Base-by-base conservation (phyloP, 306 rosid genomes). In the Alnus rubra region DNA sequence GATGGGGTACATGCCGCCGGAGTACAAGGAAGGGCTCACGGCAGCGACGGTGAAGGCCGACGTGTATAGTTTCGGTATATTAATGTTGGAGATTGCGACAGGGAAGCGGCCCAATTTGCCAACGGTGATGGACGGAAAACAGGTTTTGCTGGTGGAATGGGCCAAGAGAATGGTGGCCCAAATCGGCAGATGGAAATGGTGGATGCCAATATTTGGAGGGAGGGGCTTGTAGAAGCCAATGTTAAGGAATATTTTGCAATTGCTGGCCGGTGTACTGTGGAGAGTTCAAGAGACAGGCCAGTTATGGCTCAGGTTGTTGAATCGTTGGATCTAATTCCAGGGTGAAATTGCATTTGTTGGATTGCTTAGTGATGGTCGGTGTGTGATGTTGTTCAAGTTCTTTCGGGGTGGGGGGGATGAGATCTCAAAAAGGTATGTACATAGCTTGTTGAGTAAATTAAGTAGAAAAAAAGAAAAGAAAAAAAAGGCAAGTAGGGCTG, bases 1-100 rank as follows among this genome's bases (percentile, higher is more conserved):
- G 0, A 90, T 88, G 55, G 99, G 99, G 0, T 95, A 95, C 88
- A 95, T 95, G 99, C 97, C 98, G 0, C 99, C 97, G n/a, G 99
- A 95, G 83, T 95, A 91, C 47, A 83, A 74, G 58, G 88, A 80
- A 0, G 99, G 99, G 74, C 58, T 74, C 28, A 90, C 86, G 12
- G 87, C 68, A 53, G 92, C 96, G 0, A 91, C 92, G 1, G 68
- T 71, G 73, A 88, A 83, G 70, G 98, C 89, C 5, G 99, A 95
- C 28, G 98, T 95, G 71, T 95, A 86, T 9, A 92, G 99, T 81
- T 94, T 94, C 6, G 98, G 98, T 14, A 58, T 92, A 9, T 78
- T 94, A 76, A 91, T 94, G 97, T 37, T 95, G 1, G 99, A 95
- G 73, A 82, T 85, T 0, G 90, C 83, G 0, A 88, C 92, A 0